Evolutionary conservation across 371 early-diverging fungal genomes (phyloP), one percentile per base, ranked within the genome.

Genomic region (Mucor saturninus): DNA sequence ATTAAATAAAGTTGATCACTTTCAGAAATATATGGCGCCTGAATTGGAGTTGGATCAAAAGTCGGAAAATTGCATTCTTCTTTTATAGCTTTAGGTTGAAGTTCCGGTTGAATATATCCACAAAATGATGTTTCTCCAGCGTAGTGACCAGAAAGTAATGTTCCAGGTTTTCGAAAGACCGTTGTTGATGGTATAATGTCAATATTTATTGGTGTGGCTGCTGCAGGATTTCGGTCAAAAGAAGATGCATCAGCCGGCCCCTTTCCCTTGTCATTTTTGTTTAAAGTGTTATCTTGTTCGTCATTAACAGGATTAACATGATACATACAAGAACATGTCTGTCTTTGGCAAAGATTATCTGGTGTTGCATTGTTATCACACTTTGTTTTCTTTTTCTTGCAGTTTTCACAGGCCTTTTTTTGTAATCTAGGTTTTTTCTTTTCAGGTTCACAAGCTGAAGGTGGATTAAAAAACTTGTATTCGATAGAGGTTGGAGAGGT

Each of bases 1-100:
- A 88, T 77, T 10, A 88, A 69, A 42, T 72, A 65, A 28, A 38
- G 32, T 48, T 76, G 73, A 11, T 74, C 72, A 4, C 61, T 28
- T 8, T 38, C 26, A n/a, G 64, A 45, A 13, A 75, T 57, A 5
- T 1, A n/a, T 13, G 67, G 56, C 11, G 51, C 38, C 56, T 30
- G 51, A 26, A 42, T 54, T n/a, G 42, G 49, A 37, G 35, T 15
- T 30, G 40, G 4, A 13, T 26, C 13, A 26, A 59, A 52, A 13
- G 56, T 46, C 11, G 69, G 69, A 40, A 56, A 68, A n/a, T 35
- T 29, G 28, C 46, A 21, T 30, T 68, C 69, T 39, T 45, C 21
- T 13, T 38, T 42, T 21, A 63, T 28, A 4, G 58, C 49, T 3
- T 48, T n/a, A 2, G 61, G 45, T 15, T 60, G 56, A 9, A 39